Percentiles rank a stretch among this genome's conserved stretches.
Evolutionary conservation across 2,329 filamentous ascomycete species (phyloP).

Genomic region (Neonectria hederae): DNA sequence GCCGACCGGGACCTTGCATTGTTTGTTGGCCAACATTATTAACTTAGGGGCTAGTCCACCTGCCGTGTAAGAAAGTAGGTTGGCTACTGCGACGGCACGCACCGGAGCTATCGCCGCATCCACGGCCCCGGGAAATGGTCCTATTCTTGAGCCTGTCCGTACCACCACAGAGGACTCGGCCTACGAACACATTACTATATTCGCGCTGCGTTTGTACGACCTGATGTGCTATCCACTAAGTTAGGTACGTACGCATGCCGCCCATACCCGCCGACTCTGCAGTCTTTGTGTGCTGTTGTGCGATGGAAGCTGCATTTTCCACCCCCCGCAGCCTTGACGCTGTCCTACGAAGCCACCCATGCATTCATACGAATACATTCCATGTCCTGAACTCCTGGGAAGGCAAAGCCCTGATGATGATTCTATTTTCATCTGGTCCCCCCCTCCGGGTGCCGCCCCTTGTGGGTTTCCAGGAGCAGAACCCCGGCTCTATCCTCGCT

Average conservation of each 20-base stretch:
- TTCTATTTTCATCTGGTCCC: constrained; percentile 15
- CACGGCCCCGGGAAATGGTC: constrained; percentile 21
- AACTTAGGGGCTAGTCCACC: not conserved
- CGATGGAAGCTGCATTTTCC: constrained; percentile 4
- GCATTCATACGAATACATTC: too few species aligned
- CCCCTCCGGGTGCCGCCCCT: not conserved
- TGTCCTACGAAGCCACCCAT: not conserved
- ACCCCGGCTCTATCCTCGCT: not conserved
- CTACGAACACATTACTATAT: not conserved
- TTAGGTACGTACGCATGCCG: not conserved
- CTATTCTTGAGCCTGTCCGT: constrained; percentile 2
- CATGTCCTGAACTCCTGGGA: too few species aligned
- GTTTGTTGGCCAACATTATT: not conserved
- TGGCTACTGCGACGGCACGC: constrained; percentile 1
- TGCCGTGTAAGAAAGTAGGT: not conserved
- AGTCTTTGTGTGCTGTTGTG: not conserved
- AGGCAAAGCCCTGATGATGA: not conserved
- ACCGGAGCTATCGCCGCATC: constrained; percentile 16
- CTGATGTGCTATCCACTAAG: not conserved
- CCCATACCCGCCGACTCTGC: not conserved
- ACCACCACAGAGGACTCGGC: not conserved
- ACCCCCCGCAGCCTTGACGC: not conserved
- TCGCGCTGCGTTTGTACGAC: not conserved
- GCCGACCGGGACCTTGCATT: constrained; percentile 16
- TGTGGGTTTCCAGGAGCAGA: not conserved